Percentiles rank a stretch among this genome's conserved stretches.
Evolutionary conservation across 208 protist genomes (phyloP).

Genomic region (Acanthamoeba polyphaga): DNA sequence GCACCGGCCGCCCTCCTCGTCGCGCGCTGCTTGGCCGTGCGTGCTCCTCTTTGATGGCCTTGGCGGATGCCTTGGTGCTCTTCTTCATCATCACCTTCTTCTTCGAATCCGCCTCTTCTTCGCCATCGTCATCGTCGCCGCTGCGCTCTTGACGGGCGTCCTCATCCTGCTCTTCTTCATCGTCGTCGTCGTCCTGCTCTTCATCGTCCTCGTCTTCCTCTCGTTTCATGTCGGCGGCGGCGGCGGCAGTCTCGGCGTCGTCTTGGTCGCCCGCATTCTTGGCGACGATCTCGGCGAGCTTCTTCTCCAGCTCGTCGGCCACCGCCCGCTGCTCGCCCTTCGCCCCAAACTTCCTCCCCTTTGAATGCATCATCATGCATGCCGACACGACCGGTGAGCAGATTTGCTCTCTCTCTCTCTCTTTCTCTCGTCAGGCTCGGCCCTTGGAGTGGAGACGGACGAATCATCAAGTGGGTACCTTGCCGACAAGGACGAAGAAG

Average conservation of each 20-base stretch:
- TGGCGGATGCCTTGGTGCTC: not conserved
- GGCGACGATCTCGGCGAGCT: constrained; percentile 29
- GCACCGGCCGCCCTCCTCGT: not conserved
- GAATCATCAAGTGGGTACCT: not conserved
- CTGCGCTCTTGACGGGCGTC: not conserved
- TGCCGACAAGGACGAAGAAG: constrained; percentile 67
- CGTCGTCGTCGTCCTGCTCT: not conserved
- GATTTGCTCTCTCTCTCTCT: too few species aligned
- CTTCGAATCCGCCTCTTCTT: not conserved
- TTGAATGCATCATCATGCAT: too few species aligned
- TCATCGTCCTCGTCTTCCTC: not conserved
- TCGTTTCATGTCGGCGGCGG: not conserved
- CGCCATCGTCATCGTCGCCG: not conserved
- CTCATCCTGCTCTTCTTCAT: not conserved
- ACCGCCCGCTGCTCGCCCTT: constrained; percentile 35
- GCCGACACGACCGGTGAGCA: not conserved
- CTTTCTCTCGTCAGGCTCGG: too few species aligned
- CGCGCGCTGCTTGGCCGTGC: not conserved
- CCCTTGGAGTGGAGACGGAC: not conserved
- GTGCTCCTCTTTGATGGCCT: not conserved
- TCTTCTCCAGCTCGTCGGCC: constrained; percentile 61
- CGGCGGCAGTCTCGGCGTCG: too few species aligned
- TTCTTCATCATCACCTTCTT: constrained; percentile 10
- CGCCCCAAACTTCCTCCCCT: not conserved
- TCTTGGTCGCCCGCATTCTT: constrained; percentile 5